These are phyloP conservation scores for Mucor sp. DNA, from an alignment of 371 early-diverging fungal genomes.

Conservation along the genomic window DNA sequence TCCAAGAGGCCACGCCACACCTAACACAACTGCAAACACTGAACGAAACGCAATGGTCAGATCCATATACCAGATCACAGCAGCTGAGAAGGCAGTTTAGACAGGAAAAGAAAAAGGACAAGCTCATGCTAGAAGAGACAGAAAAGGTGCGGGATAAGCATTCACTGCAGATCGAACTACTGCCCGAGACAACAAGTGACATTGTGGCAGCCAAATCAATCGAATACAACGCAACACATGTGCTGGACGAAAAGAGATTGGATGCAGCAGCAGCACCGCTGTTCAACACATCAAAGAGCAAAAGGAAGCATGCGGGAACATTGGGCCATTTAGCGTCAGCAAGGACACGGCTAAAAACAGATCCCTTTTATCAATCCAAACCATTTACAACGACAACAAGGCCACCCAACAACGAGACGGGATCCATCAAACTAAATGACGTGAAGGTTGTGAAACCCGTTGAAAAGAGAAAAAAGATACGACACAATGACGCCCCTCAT, in stretches of 20 bases:
- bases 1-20: conserved; percentile 50
- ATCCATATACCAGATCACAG: conserved; percentile 77
- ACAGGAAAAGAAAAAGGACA: conserved; percentile 64
- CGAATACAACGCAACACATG: conserved; percentile 34
- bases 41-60: conserved; percentile 71
- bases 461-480: not conserved
- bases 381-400: conserved; percentile 9
- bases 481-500: not conserved
- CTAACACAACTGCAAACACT: conserved; percentile 65
- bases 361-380: conserved; percentile 47
- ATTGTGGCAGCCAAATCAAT: conserved; percentile 39
- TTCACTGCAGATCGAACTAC: conserved; percentile 55
- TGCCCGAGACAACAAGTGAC: conserved; percentile 55
- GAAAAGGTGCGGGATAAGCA: conserved; percentile 60
- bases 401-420: not conserved
- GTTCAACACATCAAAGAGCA: conserved; percentile 21
- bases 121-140: conserved; percentile 45
- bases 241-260: conserved; percentile 35
- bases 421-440: not conserved
- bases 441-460: conserved; percentile 3
- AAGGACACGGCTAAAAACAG: conserved; percentile 49
- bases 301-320: not conserved
- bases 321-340: conserved; percentile 30
- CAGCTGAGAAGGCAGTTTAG: conserved; percentile 73
- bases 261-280: conserved; percentile 39